Evolutionary conservation across 1,284 basidiomycete genomes (phyloP).

Genomic region (Moesziomyces antarcticus): DNA sequence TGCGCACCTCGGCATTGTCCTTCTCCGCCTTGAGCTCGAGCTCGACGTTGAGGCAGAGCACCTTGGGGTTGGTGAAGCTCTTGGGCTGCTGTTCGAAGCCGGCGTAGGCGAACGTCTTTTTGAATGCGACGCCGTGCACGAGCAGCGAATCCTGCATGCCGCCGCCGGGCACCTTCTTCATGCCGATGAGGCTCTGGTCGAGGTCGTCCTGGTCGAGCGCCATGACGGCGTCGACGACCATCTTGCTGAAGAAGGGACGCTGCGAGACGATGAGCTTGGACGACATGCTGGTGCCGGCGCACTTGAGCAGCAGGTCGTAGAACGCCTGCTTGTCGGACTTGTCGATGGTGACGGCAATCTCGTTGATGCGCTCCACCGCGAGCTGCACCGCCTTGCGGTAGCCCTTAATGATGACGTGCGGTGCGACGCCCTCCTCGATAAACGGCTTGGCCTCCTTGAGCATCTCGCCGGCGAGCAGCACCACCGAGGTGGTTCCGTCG

Average conservation of each 20-base stretch:
- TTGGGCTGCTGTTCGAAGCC: slow-evolving; percentile 99
- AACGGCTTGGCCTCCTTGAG: slow-evolving; percentile 91
- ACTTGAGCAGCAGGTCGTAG: slow-evolving; percentile 92
- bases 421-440: slow-evolving; percentile 96
- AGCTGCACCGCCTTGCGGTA: slow-evolving; percentile 88
- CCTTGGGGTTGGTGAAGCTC: slow-evolving; percentile 85
- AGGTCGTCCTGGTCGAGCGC: slow-evolving; percentile 87
- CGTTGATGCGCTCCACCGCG: slow-evolving; percentile 85
- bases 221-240: slow-evolving; percentile 95
- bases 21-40: slow-evolving; percentile 99
- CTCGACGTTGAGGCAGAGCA: slow-evolving; percentile 96
- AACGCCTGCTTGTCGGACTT: slow-evolving; percentile 90
- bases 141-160: slow-evolving; percentile 93
- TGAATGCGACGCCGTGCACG: slow-evolving; percentile 95
- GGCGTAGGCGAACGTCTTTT: slow-evolving; percentile 99
- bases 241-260: slow-evolving; percentile 97
- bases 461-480: slow-evolving; percentile 91
- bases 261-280: slow-evolving; percentile 99
- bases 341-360: slow-evolving; percentile 90
- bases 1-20: slow-evolving; percentile 98
- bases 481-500: slow-evolving; percentile 96
- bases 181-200: slow-evolving; percentile 95
- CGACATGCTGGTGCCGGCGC: slow-evolving; percentile 98
- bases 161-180: slow-evolving; percentile 99
- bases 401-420: slow-evolving; percentile 97